phyloP scores from a whole-genome alignment of 2,329 filamentous ascomycete species.

The Mycosphaerella sp. region DNA sequence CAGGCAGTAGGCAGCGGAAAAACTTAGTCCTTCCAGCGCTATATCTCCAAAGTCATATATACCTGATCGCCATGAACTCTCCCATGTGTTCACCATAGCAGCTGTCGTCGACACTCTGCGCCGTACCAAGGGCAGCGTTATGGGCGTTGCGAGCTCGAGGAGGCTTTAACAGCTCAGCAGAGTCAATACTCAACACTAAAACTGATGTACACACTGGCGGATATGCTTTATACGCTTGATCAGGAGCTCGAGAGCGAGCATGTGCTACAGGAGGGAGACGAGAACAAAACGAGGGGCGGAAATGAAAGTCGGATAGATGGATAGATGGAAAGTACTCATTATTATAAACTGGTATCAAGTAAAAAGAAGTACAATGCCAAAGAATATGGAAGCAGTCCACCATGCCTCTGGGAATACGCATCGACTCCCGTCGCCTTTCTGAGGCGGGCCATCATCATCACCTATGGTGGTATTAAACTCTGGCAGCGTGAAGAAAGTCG shows the following conservation, averaged over 20 bases:
- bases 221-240: no score
- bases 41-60: not conserved
- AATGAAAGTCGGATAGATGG: not conserved
- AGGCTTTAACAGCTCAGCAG: no score
- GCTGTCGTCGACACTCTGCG: no score
- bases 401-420: not conserved
- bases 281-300: not conserved
- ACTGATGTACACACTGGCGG: no score
- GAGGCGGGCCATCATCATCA: not conserved
- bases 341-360: not conserved
- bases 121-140: not conserved
- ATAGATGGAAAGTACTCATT: not conserved
- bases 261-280: constrained; percentile 2
- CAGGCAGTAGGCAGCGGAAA: not conserved
- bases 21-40: not conserved
- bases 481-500: constrained; percentile 14
- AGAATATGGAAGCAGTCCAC: not conserved
- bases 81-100: no score
- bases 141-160: no score
- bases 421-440: not conserved
- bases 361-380: not conserved
- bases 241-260: constrained; percentile 15
- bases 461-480: not conserved
- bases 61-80: no score
- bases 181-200: no score